phyloP scores from a whole-genome alignment of 2,329 filamentous ascomycete species.

The Scedosporium apiospermum region DNA sequence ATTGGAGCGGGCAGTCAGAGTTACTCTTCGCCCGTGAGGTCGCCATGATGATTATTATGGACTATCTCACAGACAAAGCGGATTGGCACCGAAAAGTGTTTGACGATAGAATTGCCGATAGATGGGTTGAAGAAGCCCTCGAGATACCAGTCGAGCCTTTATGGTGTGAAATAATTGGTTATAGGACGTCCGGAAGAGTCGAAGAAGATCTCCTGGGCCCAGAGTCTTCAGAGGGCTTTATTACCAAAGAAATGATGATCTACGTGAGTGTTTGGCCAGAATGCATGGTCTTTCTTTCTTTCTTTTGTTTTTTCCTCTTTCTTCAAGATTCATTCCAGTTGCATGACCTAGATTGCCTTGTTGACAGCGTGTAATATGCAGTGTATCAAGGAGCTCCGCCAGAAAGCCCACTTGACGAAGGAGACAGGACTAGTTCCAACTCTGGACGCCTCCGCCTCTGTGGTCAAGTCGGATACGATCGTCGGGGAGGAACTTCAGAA shows the following conservation, averaged over 20 bases:
- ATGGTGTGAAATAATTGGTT: not conserved
- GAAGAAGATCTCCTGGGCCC: not conserved
- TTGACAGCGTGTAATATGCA: not conserved
- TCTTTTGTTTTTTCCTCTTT: not conserved
- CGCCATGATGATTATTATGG: constrained; percentile 18
- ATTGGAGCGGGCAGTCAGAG: not conserved
- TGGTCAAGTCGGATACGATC: constrained; percentile 15
- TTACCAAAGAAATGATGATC: not conserved
- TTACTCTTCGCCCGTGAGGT: constrained; percentile 10
- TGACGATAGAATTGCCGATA: constrained; percentile 11
- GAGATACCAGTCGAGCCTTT: not conserved
- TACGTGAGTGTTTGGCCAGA: not conserved
- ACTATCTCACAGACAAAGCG: constrained; percentile 17
- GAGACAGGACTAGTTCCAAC: constrained; percentile 24
- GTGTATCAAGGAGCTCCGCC: constrained; percentile 27
- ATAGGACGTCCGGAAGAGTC: not conserved
- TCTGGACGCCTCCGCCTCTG: constrained; percentile 12
- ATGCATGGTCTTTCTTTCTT: not conserved
- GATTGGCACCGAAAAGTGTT: constrained; percentile 16
- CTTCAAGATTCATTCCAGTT: not conserved
- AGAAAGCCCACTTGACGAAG: constrained; percentile 33
- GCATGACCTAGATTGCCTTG: not conserved
- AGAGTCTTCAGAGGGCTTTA: not conserved
- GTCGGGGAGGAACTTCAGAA: constrained; percentile 9
- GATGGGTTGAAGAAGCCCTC: constrained; percentile 13